Conservation (phyloP, 1,284 basidiomycete genomes). For the Pyrrhoderma noxium region DNA sequence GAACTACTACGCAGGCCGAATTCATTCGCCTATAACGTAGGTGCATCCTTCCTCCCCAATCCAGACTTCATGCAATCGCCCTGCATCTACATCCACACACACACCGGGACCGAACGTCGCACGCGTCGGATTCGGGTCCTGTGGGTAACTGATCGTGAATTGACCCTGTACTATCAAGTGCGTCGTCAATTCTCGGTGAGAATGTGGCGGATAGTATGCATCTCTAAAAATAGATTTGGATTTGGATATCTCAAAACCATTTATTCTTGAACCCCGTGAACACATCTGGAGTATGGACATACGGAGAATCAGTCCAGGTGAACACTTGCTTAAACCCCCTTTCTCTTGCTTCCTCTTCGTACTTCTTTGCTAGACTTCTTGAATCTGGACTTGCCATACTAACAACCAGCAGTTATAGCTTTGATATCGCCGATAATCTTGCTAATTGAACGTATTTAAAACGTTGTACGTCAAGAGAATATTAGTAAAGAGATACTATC, state of each 20-base stretch:
- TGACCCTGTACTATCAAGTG: conserved; percentile 28
- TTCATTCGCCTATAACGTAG: conserved; percentile 29
- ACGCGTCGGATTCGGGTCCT: conserved; percentile 22
- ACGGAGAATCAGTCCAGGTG: conserved; percentile 30
- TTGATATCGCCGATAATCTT: no score
- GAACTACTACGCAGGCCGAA: no score
- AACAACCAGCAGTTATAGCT: no score
- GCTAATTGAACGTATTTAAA: no score
- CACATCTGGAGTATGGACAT: conserved; percentile 17
- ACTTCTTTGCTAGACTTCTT: not conserved
- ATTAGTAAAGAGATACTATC: no score
- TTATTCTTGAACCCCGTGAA: not conserved
- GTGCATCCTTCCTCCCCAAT: conserved; percentile 29
- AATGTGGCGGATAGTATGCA: conserved; percentile 27
- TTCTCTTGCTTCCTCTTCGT: conserved; percentile 22
- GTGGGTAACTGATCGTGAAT: conserved; percentile 28
- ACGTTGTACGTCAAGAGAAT: no score
- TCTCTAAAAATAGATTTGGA: conserved; percentile 19
- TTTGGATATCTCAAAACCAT: not conserved
- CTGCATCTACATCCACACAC: conserved; percentile 28
- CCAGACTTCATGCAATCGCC: conserved; percentile 29
- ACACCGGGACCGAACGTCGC: conserved; percentile 28
- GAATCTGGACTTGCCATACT: no score
- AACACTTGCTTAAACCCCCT: conserved; percentile 29
- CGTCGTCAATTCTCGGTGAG: conserved; percentile 26